Evolutionary conservation across 192 early-diverging fungal genomes (phyloP), one percentile per base, ranked within the genome.

Genomic region (Kickxella alabastrina): DNA sequence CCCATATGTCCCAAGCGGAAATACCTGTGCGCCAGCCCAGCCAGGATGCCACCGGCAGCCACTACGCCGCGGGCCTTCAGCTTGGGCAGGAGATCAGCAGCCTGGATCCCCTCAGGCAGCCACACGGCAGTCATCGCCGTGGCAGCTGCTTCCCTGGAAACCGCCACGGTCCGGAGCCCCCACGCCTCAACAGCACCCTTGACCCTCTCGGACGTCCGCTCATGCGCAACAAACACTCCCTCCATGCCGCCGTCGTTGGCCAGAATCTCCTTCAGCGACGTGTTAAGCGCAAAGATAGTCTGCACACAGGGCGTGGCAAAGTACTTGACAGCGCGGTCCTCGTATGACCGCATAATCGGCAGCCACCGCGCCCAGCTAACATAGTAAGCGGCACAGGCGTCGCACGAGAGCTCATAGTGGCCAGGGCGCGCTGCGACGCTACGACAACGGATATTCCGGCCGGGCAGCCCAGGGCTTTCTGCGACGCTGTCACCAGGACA

Each of bases 231-330:
- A 68, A 92, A 92, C 29, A 92, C 85, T 7, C 57, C 44, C 54
- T 93, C 90, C 79, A 98, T 76, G 34, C 83, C 68, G 54, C 65
- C 57, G 34, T 29, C 61, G 22, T 75, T 64, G 31, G 76, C 68
- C 37, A 89, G 79, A 24, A 93, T 71, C 73, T 89, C 87, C 65
- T 82, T 78, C 47, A 98, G 81, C 44, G 88, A 87, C 19, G 84
- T 79, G 64, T 92, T 80, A 27, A 98, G 86, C 21, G 93, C 92
- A 68, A 85, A 80, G 66, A 98, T 82, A 32, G 89, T 81, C 79
- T 94, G 92, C 40, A 98, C 95, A 38, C 91, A 84, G 10, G 95
- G 95, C 24, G 95, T 98, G 45, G 93, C 95, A 83, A 98, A 98
- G 79, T 98, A 98, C 47, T 83, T 82, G 23, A 87, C 83, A 49